Evolutionary conservation across 805 yeast genomes (phyloP), one percentile per base, ranked within the genome.

Genomic region (Torulaspora indica): DNA sequence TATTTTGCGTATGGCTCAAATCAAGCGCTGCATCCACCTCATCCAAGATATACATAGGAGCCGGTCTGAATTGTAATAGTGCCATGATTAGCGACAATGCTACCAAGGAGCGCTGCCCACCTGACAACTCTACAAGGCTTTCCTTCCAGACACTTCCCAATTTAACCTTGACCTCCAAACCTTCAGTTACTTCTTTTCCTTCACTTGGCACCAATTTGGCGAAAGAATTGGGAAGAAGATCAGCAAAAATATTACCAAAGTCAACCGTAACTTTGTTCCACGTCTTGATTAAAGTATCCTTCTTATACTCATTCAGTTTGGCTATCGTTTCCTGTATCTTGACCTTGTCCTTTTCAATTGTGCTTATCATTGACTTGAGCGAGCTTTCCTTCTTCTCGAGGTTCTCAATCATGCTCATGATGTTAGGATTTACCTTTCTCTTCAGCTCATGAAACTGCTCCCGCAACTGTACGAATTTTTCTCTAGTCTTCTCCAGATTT

Each of bases 21-120:
- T 93, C 99, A 52, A 93, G 74, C 1, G 99, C 99, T 1, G 99
- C 98, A 69, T 93, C 98, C 30, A 93, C 97, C 68, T 93, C 98
- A 67, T 93, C 98, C 46, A 93, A 71, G 54, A 93, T 91, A 60
- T 93, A 93, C 95, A 93, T 86, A 6, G 98, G 98, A 1, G 99
- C 98, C 4, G 99, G 99, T 63, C 89, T 87, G 72, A 85, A 91
- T 64, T 89, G 95, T 39, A 93, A 71, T 48, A 93, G 72, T 0
- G 98, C 96, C 79, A 91, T 76, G 55, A 93, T 93, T 55, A 91
- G 72, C 3, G 98, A 86, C 45, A 93, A 70, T 0, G 98, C 98
- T 51, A 91, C 86, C 51, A 95, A 76, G 1, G 98, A 93, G 54
- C 98, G 70, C 65, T 93, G 99, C 14, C 99, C 99, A 45, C 99